Evolutionary conservation across 2,329 filamentous ascomycete species (phyloP).

Genomic region (Coniochaeta prunicola): DNA sequence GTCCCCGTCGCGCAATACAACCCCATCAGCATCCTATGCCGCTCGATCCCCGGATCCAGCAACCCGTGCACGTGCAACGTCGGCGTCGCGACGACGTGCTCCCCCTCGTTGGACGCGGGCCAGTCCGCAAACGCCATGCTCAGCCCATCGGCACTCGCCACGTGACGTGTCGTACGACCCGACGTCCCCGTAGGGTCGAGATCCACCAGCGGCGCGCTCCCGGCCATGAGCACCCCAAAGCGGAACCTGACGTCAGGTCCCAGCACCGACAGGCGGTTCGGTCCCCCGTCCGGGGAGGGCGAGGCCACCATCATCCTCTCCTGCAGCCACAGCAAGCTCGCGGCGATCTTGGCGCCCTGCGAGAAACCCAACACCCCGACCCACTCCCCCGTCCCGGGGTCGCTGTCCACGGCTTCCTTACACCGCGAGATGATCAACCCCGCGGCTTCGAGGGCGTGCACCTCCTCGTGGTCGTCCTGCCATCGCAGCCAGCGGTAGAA

Average conservation of each 20-base stretch:
- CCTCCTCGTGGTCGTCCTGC: conserved; percentile 5
- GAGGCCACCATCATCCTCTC: conserved; percentile 33
- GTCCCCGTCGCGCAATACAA: conserved; percentile 52
- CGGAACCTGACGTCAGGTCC: conserved; percentile 36
- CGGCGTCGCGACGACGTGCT: conserved; percentile 40
- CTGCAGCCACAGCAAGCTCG: conserved; percentile 53
- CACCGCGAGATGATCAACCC: conserved; percentile 31
- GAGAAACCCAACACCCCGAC: conserved; percentile 59
- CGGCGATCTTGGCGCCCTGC: conserved; percentile 56
- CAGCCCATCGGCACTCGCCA: conserved; percentile 9
- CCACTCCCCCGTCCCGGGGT: conserved; percentile 48
- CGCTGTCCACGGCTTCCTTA: conserved; percentile 39
- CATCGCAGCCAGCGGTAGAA: conserved; percentile 39
- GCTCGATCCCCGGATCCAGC: conserved; percentile 49
- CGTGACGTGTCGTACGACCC: conserved; percentile 10
- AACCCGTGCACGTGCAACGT: conserved; percentile 64
- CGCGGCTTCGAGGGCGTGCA: conserved; percentile 3
- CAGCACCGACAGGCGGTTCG: neutral
- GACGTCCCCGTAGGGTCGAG: conserved; percentile 32
- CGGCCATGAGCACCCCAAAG: conserved; percentile 57
- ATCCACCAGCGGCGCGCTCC: conserved; percentile 50
- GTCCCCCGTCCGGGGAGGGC: too few species aligned
- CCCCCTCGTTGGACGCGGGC: conserved; percentile 29
- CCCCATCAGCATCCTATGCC: conserved; percentile 48
- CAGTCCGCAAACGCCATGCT: conserved; percentile 33